Base-by-base conservation (phyloP, 768 basidiomycete species). In the Pisolithus tinctorius region DNA sequence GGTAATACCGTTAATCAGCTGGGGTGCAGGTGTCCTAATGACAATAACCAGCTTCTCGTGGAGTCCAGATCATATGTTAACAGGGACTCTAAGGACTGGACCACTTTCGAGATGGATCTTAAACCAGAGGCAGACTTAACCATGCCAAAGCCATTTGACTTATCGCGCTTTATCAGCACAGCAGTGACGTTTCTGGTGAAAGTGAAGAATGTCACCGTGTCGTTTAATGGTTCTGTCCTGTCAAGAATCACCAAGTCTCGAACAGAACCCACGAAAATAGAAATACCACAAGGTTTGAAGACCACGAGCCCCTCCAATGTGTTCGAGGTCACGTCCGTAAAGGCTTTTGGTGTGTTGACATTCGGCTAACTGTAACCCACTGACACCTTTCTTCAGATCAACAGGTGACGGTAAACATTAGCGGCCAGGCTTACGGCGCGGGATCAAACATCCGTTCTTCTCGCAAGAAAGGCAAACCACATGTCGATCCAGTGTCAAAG, bases 331-430 rank as follows among this genome's bases (percentile, higher is more conserved):
- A 45, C 44, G 14, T 53, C 48, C 6, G 48, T 53, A 27, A 38
- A 53, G 29, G 41, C 45, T 11, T 40, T 53, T 27, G 27, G 52
- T 53, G 20, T 20, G 52, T 48, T 31, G 4, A 20, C 25, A 10
- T 34, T 16, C 17, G 8, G 17, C 26, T 17, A 45, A 14, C 37
- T 16, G 1, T 16, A 25, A 30, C 27, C 6, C 23, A 38, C 39
- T 54, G 23, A 50, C 17, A 27, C 43, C 38, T 31, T 52, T 26
- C 13, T 49, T 27, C 43, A 83, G 87, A 84, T 13, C 73, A 94
- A 27, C 74, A 80, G 47, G 90, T 97, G 53, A 78, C 77, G 49
- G 88, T 89, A 0, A 80, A 84, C 49, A 79, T 92, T 16, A 82
- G 88, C 69, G 75, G 79, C 58, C 83, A 81, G 79, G 82, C 87